Conservation (phyloP, 768 basidiomycete genomes). For the Dentipellis sp. region DNA sequence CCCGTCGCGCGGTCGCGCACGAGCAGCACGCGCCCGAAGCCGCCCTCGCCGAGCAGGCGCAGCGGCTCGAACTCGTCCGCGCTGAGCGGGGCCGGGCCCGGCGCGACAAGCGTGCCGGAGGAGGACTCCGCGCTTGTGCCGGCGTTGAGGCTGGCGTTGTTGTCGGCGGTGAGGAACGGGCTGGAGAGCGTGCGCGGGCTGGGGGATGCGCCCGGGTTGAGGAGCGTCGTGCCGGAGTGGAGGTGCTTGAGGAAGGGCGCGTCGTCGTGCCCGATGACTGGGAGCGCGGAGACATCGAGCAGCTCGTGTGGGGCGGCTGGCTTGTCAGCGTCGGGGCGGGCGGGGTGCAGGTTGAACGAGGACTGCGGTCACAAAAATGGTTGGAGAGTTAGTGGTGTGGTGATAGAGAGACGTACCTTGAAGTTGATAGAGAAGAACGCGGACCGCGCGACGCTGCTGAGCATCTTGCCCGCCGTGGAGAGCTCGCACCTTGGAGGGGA, state of each 20-base stretch:
- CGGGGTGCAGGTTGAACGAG: background rate
- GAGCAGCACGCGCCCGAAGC: conserved; percentile 1
- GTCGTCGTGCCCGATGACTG: background rate
- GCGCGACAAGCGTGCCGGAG: background rate
- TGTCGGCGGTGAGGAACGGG: background rate
- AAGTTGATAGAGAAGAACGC: background rate
- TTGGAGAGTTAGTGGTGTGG: background rate
- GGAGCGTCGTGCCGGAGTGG: background rate
- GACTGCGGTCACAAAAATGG: background rate
- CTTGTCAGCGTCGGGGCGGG: background rate
- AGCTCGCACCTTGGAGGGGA: background rate
- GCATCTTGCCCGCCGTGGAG: background rate
- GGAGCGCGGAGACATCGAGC: background rate
- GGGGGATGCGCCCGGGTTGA: background rate
- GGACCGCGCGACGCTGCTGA: background rate
- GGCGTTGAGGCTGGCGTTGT: no score
- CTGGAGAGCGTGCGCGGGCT: background rate
- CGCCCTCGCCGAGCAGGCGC: conserved; percentile 3
- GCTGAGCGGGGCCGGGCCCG: background rate
- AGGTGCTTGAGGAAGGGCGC: conserved; percentile 2
- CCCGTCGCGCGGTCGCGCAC: background rate
- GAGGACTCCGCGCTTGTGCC: background rate
- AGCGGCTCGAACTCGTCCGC: background rate
- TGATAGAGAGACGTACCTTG: background rate
- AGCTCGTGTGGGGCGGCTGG: background rate